A percentile compares a stretch with the other conserved stretches of the same genome.
These are phyloP conservation scores for Lippia alba DNA, from an alignment of 305 asterid species.

Conservation along the genomic window DNA sequence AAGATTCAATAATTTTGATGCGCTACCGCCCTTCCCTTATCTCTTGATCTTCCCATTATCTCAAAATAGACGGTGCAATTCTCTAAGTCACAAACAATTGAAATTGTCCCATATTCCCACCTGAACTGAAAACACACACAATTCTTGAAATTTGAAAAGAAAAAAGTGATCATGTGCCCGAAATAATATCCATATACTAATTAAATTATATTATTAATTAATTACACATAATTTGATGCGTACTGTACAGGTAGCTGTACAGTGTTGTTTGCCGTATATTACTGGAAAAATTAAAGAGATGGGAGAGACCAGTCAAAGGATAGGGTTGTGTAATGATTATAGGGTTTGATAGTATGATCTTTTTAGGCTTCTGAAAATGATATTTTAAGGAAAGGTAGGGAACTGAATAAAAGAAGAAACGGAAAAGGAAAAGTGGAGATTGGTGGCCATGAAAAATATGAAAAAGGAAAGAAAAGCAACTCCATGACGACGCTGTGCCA, in stretches of 20 bases:
- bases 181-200: no score
- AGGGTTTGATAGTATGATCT: constrained; percentile 33
- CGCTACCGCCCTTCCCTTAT: not conserved
- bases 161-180: not conserved
- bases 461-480: constrained; percentile 32
- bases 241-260: constrained; percentile 30
- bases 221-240: constrained; percentile 10
- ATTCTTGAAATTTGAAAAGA: constrained; percentile 1
- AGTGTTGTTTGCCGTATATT: not conserved
- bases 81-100: not conserved
- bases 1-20: not conserved
- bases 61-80: not conserved
- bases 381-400: constrained; percentile 50
- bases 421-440: constrained; percentile 47
- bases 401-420: constrained; percentile 37
- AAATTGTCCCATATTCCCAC: not conserved
- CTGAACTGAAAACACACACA: not conserved
- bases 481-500: constrained; percentile 42
- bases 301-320: constrained; percentile 53
- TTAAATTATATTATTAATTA: not conserved
- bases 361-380: constrained; percentile 45
- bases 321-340: constrained; percentile 50
- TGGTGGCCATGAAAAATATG: constrained; percentile 34
- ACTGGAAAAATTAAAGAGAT: not conserved
- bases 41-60: constrained; percentile 3